A percentile compares a stretch with the other conserved stretches of the same genome.
These are phyloP conservation scores for Noccaea caerulescens DNA, from an alignment of 345 rosid species.

Conservation along the genomic window DNA sequence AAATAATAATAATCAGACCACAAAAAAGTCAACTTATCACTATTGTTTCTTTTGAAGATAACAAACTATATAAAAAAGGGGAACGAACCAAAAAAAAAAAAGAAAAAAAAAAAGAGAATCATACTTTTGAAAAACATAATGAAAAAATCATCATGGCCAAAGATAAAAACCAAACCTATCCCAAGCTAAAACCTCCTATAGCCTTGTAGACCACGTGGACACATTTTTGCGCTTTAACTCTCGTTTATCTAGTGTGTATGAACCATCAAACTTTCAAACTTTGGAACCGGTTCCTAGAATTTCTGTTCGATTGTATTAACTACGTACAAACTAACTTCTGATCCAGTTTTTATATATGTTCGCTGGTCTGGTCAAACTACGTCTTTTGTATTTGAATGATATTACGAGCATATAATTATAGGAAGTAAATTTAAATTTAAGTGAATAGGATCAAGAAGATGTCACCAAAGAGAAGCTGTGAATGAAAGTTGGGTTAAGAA, in stretches of 20 bases:
- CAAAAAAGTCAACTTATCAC: too few species aligned
- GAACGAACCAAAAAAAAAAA: too few species aligned
- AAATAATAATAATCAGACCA: too few species aligned
- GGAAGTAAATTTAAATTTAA: neutral
- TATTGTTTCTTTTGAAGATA: too few species aligned
- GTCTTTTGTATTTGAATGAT: slow-evolving; percentile 21
- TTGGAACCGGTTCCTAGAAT: slow-evolving; percentile 26
- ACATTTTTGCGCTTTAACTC: neutral
- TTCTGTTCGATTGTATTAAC: slow-evolving; percentile 35
- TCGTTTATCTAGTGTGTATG: neutral
- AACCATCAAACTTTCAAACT: slow-evolving; percentile 43
- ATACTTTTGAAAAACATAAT: too few species aligned
- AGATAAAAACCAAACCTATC: neutral
- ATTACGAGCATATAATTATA: slow-evolving; percentile 24
- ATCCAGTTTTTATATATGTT: neutral
- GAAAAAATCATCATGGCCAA: neutral
- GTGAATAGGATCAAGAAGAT: slow-evolving; percentile 14
- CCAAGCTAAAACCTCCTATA: neutral
- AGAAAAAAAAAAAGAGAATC: too few species aligned
- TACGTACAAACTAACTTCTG: slow-evolving; percentile 33
- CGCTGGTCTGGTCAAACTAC: slow-evolving; percentile 28
- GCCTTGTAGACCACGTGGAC: slow-evolving; percentile 23
- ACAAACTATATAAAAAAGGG: too few species aligned
- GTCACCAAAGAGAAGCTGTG: slow-evolving; percentile 12
- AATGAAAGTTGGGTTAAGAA: neutral